Conservation (phyloP, 345 rosid species). For the Iberis pinnata region DNA sequence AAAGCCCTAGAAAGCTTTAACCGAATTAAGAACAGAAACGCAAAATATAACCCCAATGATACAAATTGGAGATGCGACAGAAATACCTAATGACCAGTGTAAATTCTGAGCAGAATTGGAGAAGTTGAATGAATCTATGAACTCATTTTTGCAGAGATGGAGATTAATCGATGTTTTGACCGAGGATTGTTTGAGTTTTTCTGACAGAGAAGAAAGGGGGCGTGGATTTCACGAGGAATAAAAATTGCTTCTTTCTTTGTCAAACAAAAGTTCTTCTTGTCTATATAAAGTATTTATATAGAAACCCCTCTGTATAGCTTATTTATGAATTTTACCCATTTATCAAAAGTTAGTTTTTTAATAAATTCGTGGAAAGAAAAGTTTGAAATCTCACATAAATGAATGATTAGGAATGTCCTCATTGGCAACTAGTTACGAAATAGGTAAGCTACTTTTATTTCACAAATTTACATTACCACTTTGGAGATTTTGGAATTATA, state of each 20-base stretch:
- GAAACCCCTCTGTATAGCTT: background rate
- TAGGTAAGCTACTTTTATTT: no score
- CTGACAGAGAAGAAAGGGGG: conserved; percentile 17
- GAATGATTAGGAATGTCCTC: no score
- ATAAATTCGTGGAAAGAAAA: no score
- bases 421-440: no score
- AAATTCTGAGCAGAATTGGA: conserved; percentile 1
- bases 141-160: conserved; percentile 9
- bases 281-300: background rate
- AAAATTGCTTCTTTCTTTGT: conserved; percentile 9
- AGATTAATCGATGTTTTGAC: conserved; percentile 16
- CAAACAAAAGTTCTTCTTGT: no score
- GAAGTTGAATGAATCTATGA: conserved; percentile 4
- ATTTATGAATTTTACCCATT: background rate
- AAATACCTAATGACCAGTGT: background rate
- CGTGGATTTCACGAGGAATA: conserved; percentile 26
- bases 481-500: no score
- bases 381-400: no score
- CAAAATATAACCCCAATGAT: background rate
- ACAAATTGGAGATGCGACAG: conserved; percentile 11
- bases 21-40: conserved; percentile 7
- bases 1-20: conserved; percentile 10
- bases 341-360: background rate
- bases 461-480: no score
- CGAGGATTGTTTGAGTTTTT: conserved; percentile 8